Percentiles rank a stretch among this genome's conserved stretches.
These are phyloP conservation scores for Psidium friedrichsthalianum DNA, from an alignment of 345 rosid species.

Conservation along the genomic window DNA sequence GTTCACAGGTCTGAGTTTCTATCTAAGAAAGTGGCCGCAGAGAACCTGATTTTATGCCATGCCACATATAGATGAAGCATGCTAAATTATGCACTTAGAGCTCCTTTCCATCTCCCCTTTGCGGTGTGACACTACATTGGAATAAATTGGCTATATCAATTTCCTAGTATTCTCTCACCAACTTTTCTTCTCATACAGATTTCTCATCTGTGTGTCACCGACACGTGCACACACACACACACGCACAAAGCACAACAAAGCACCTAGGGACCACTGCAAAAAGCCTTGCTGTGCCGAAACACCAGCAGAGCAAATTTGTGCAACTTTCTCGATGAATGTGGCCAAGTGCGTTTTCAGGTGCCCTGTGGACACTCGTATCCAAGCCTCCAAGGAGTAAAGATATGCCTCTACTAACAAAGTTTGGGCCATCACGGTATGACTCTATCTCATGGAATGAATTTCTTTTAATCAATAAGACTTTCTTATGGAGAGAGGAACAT, in stretches of 20 bases:
- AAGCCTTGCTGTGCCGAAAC: neutral
- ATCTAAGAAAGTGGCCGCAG: neutral
- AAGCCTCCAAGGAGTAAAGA: neutral
- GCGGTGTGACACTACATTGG: neutral
- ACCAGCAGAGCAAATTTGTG: neutral
- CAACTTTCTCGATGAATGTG: neutral
- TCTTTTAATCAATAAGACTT: neutral
- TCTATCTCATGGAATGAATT: neutral
- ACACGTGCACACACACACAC: neutral
- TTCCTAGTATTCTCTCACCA: neutral
- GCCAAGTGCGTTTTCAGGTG: neutral
- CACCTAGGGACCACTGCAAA: neutral
- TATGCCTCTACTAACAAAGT: neutral
- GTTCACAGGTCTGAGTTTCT: neutral
- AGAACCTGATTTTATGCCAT: neutral
- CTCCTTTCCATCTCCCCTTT: neutral
- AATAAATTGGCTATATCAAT: neutral
- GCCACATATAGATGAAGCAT: neutral
- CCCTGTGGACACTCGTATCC: neutral
- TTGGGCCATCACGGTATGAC: neutral
- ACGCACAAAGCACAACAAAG: neutral
- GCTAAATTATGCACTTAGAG: too few relatives aligned
- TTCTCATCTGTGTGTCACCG: neutral
- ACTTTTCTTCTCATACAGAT: neutral
- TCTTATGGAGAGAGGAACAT: neutral